phyloP scores from a whole-genome alignment of 352 stramenopile species.

The Globisporangium barbulae region DNA sequence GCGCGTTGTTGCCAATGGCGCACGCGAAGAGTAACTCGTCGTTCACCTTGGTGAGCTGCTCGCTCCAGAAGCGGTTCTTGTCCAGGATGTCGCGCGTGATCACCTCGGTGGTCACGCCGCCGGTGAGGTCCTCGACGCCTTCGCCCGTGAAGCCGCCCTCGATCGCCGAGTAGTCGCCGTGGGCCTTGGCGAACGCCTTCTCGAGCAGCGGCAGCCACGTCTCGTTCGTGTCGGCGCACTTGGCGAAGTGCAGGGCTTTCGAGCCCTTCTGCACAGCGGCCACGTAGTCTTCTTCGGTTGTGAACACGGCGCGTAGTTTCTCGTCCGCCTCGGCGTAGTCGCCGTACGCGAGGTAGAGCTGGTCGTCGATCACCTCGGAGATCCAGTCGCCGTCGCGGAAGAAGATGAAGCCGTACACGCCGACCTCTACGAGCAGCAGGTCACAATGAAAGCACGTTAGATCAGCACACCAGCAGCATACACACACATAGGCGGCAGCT shows the following conservation, averaged over 20 bases:
- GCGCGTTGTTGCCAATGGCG: conserved; percentile 19
- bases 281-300: conserved; percentile 25
- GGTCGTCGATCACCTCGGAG: conserved; percentile 43
- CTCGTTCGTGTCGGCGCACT: conserved; percentile 52
- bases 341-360: conserved; percentile 31
- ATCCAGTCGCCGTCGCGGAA: conserved; percentile 49
- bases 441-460: not conserved
- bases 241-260: conserved; percentile 35
- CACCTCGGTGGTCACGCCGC: conserved; percentile 37
- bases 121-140: conserved; percentile 41
- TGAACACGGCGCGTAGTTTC: conserved; percentile 22
- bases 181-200: conserved; percentile 84
- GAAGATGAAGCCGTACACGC: conserved; percentile 52
- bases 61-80: conserved; percentile 32
- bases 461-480: not conserved
- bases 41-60: conserved; percentile 37
- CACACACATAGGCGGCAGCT: not conserved
- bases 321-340: conserved; percentile 25
- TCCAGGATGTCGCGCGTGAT: conserved; percentile 34
- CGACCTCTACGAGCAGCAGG: conserved; percentile 23
- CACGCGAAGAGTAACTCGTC: conserved; percentile 36
- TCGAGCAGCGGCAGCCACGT: conserved; percentile 84
- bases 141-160: conserved; percentile 53
- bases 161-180: conserved; percentile 67
- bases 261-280: conserved; percentile 29